Conservation (phyloP, 2,329 filamentous ascomycete species). For the Hypocrella siamensis region DNA sequence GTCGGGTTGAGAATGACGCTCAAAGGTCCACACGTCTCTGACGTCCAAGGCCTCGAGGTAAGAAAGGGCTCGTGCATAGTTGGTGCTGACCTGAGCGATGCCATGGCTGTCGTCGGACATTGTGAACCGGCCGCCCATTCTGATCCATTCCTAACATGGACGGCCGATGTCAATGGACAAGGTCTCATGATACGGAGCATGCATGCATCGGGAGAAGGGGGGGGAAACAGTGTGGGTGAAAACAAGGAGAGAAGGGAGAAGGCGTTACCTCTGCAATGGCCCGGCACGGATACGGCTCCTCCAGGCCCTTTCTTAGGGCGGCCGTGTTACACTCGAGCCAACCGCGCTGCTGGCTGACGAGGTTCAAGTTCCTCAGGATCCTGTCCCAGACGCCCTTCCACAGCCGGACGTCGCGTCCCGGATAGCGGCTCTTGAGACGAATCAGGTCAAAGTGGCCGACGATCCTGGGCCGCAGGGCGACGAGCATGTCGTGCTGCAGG, state of each 20-base stretch:
- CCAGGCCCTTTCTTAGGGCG: slow-evolving; percentile 75
- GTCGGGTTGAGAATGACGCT: slow-evolving; percentile 18
- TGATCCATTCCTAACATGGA: slow-evolving; percentile 46
- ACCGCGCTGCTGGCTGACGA: slow-evolving; percentile 58
- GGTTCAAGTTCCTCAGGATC: slow-evolving; percentile 58
- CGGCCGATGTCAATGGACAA: too few relatives aligned
- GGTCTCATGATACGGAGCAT: too few relatives aligned
- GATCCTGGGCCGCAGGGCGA: slow-evolving; percentile 52
- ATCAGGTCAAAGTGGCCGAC: slow-evolving; percentile 94
- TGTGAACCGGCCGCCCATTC: slow-evolving; percentile 65
- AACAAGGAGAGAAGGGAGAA: neutral
- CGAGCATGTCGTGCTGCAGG: slow-evolving; percentile 68
- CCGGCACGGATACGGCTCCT: slow-evolving; percentile 73
- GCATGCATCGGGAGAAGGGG: too few relatives aligned
- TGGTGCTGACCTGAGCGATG: slow-evolving; percentile 71
- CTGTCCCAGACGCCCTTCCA: slow-evolving; percentile 56
- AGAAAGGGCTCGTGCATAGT: slow-evolving; percentile 55
- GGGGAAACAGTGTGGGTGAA: neutral
- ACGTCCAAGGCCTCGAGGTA: slow-evolving; percentile 57
- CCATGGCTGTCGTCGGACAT: slow-evolving; percentile 93
- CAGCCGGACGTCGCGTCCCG: slow-evolving; percentile 40
- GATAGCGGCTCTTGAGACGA: slow-evolving; percentile 58
- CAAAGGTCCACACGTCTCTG: slow-evolving; percentile 41
- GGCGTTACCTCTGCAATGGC: slow-evolving; percentile 58
- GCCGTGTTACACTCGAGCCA: slow-evolving; percentile 83